phyloP scores from a whole-genome alignment of 768 basidiomycete genomes.

The Mycena leptocephala region DNA sequence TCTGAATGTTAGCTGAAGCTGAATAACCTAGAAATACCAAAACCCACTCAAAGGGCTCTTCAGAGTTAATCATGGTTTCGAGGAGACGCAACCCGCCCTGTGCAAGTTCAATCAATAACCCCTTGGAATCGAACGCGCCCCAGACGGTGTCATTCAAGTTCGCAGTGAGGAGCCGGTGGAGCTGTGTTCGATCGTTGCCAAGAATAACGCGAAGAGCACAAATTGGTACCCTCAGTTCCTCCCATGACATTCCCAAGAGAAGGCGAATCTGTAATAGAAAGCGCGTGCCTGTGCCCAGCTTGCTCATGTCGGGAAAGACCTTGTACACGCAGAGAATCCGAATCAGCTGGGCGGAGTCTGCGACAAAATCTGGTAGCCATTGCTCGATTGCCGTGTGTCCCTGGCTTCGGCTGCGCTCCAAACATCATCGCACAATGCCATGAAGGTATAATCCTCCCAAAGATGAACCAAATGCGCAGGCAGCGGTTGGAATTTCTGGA shows the following conservation, averaged over 20 bases:
- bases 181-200: not conserved
- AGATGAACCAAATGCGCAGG: not conserved
- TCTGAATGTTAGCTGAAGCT: slow-evolving; percentile 7
- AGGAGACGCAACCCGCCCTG: slow-evolving; percentile 5
- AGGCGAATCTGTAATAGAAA: not conserved
- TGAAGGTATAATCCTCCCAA: slow-evolving; percentile 1
- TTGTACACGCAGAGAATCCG: not conserved
- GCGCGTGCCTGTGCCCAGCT: not conserved
- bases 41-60: slow-evolving; percentile 9
- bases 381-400: not conserved
- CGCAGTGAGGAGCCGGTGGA: not conserved
- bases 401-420: not conserved
- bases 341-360: not conserved
- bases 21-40: not conserved
- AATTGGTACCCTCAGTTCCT: not conserved
- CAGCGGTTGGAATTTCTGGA: not conserved
- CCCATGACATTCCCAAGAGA: slow-evolving; percentile 1
- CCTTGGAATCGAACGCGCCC: not conserved
- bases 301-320: not conserved
- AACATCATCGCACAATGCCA: not conserved
- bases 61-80: slow-evolving; percentile 5
- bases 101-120: slow-evolving; percentile 5
- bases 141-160: slow-evolving; percentile 1
- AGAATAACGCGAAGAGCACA: not conserved
- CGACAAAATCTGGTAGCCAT: not conserved